Conservation (phyloP, 1,284 basidiomycete genomes). For the Retiboletus fuscus region DNA sequence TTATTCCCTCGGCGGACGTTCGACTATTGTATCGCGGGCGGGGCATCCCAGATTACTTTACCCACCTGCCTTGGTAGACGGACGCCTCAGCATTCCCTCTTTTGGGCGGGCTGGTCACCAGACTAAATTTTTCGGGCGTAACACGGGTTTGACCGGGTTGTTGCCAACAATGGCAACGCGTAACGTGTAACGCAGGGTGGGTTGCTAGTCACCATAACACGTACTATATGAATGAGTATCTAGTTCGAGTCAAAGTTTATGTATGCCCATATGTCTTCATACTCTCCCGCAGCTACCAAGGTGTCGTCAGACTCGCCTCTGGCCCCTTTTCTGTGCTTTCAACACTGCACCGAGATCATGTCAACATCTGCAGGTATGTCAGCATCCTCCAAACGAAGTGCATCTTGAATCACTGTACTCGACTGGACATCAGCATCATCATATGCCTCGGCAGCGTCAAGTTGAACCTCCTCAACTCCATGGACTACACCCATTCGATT, state of each 20-base stretch:
- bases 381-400: neutral
- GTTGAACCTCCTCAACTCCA: neutral
- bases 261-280: conserved; percentile 15
- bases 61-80: conserved; percentile 95
- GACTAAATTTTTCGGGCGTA: too few relatives aligned
- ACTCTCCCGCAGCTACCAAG: conserved; percentile 14
- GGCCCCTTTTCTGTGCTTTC: neutral
- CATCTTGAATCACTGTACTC: conserved; percentile 6
- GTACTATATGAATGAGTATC: too few relatives aligned
- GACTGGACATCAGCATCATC: conserved; percentile 22
- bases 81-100: too few relatives aligned
- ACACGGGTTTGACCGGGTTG: too few relatives aligned
- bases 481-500: neutral
- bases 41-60: conserved; percentile 97
- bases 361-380: neutral
- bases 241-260: too few relatives aligned
- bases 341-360: neutral
- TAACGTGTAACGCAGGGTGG: too few relatives aligned
- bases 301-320: too few relatives aligned
- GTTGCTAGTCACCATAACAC: too few relatives aligned
- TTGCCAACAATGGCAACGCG: too few relatives aligned
- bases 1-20: conserved; percentile 88
- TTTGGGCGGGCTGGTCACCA: too few relatives aligned
- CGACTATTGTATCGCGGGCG: conserved; percentile 98
- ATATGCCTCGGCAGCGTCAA: neutral